Evolutionary conservation across 2,329 filamentous ascomycete genomes (phyloP).

Genomic region (Pseudogymnoascus sp.): DNA sequence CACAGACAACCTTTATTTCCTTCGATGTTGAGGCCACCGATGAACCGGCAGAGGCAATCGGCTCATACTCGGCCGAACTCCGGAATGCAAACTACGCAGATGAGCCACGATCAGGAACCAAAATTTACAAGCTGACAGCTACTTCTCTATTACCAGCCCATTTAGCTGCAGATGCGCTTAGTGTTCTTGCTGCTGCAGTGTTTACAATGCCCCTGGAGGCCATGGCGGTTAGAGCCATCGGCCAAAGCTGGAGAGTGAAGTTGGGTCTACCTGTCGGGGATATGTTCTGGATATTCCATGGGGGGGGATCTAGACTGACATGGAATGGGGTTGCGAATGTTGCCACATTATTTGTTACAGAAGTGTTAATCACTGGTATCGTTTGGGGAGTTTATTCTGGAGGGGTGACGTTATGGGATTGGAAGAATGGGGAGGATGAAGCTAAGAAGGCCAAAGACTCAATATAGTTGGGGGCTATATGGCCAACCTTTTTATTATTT

Average conservation of each 20-base stretch:
- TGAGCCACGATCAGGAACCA: constrained; percentile 10
- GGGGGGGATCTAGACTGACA: neutral
- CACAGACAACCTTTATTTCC: constrained; percentile 26
- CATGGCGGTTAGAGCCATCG: constrained; percentile 24
- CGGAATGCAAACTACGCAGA: constrained; percentile 24
- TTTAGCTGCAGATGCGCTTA: constrained; percentile 25
- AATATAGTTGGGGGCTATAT: neutral
- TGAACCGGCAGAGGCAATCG: constrained; percentile 13
- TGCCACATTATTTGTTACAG: neutral
- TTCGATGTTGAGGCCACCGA: constrained; percentile 28
- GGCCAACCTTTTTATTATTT: neutral
- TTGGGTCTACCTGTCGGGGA: neutral
- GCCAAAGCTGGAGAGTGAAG: constrained; percentile 7
- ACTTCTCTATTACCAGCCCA: constrained; percentile 27
- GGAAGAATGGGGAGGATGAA: neutral
- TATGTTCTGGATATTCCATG: neutral
- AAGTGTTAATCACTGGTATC: neutral
- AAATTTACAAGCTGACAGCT: constrained; percentile 24
- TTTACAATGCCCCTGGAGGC: constrained; percentile 26
- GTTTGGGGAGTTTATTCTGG: constrained; percentile 2
- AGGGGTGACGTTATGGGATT: neutral
- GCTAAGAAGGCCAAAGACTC: neutral
- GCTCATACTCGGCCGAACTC: constrained; percentile 28
- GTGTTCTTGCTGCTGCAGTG: constrained; percentile 22
- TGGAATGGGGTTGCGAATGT: neutral